Evolutionary conservation across 2,329 filamentous ascomycete species (phyloP).

Genomic region (Xylariaceae sp.): DNA sequence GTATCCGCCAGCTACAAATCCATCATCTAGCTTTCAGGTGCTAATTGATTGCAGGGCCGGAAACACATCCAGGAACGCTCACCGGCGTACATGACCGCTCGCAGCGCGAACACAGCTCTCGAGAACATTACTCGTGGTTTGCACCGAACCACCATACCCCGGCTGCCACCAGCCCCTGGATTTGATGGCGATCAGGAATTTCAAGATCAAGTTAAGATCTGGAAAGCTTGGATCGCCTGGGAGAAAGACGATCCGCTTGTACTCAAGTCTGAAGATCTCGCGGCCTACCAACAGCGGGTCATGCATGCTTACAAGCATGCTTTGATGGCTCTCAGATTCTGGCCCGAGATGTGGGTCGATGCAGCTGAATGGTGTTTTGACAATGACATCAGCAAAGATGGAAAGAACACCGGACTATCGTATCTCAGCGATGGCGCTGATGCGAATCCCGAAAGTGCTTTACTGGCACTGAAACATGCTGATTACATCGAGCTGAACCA

Average conservation of each 20-base stretch:
- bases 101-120: conserved; percentile 84
- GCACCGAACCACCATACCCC: conserved; percentile 72
- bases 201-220: conserved; percentile 76
- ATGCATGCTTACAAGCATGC: conserved; percentile 92
- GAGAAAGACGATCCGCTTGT: conserved; percentile 91
- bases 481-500: conserved; percentile 81
- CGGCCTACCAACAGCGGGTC: conserved; percentile 71
- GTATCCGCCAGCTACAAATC: conserved; percentile 24
- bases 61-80: conserved; percentile 94
- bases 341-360: conserved; percentile 94
- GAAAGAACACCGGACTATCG: conserved; percentile 60
- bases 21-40: conserved; percentile 5
- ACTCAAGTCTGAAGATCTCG: conserved; percentile 74
- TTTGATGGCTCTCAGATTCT: conserved; percentile 87
- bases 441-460: conserved; percentile 89
- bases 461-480: conserved; percentile 84
- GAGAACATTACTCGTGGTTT: conserved; percentile 81
- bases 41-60: conserved; percentile 60
- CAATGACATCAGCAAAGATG: conserved; percentile 59
- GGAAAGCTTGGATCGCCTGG: conserved; percentile 94
- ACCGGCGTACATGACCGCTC: conserved; percentile 91
- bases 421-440: conserved; percentile 78
- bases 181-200: conserved; percentile 87
- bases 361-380: conserved; percentile 89
- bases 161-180: conserved; percentile 75